These are phyloP conservation scores for Magnusiomyces clavatus DNA, from an alignment of 1,139 yeast genomes.

Conservation along the genomic window DNA sequence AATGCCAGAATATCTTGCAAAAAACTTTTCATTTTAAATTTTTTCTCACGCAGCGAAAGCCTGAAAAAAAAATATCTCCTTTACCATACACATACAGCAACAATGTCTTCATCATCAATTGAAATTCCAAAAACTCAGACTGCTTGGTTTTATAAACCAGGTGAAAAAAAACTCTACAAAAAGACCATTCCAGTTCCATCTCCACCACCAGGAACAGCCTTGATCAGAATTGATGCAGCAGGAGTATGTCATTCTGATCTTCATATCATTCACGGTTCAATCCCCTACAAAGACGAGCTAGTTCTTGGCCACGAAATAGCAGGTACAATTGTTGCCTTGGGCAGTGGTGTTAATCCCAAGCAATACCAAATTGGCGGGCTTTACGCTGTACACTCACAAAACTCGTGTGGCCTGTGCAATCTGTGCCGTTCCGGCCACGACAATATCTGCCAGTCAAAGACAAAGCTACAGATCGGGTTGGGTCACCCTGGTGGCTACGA, in stretches of 20 bases:
- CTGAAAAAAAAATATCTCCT: too few species aligned
- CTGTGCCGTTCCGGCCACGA: slow-evolving; percentile 40
- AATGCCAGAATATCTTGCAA: too few species aligned
- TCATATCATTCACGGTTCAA: slow-evolving; percentile 35
- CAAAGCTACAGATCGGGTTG: slow-evolving; percentile 34
- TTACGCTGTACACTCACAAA: slow-evolving; percentile 35
- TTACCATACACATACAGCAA: too few species aligned
- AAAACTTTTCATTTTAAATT: too few species aligned
- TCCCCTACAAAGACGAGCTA: slow-evolving; percentile 29
- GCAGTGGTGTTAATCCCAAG: slow-evolving; percentile 29
- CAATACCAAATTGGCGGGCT: slow-evolving; percentile 35
- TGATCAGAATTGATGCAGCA: slow-evolving; percentile 44
- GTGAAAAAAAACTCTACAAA: background rate
- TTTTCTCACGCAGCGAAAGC: too few species aligned
- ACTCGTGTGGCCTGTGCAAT: slow-evolving; percentile 41
- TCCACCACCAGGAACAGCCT: slow-evolving; percentile 35
- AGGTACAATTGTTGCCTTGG: slow-evolving; percentile 40
- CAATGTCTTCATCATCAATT: background rate
- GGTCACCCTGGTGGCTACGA: slow-evolving; percentile 46
- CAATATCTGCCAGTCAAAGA: slow-evolving; percentile 31
- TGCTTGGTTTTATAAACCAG: slow-evolving; percentile 3
- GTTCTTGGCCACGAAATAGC: slow-evolving; percentile 54
- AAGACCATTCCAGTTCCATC: slow-evolving; percentile 32
- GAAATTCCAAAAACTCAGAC: slow-evolving; percentile 5
- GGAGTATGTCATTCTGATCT: slow-evolving; percentile 48